Evolutionary conservation across 2,329 filamentous ascomycete species (phyloP).

Genomic region (Exophiala bonariae): DNA sequence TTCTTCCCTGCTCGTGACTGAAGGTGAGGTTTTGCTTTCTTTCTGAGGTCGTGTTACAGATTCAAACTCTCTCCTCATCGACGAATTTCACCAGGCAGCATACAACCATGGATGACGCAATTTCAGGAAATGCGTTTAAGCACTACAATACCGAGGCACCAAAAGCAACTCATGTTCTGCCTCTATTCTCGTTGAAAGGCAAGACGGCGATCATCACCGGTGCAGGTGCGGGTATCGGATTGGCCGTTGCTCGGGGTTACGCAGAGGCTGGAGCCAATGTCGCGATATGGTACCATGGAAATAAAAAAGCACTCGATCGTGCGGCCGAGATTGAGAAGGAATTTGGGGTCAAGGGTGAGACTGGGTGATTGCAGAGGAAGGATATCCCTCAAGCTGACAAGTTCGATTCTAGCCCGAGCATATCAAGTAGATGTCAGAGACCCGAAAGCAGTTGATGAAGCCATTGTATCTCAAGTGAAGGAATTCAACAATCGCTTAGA

Average conservation of each 20-base stretch:
- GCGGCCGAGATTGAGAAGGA: constrained; percentile 64
- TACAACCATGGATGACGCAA: constrained; percentile 37
- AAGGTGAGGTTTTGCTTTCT: no score
- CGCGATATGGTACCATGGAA: constrained; percentile 71
- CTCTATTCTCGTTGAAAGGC: constrained; percentile 68
- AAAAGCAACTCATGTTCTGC: constrained; percentile 54
- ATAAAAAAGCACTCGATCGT: constrained; percentile 63
- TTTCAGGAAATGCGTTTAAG: constrained; percentile 51
- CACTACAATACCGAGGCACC: constrained; percentile 58
- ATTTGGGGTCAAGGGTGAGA: constrained; percentile 59
- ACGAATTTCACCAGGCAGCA: neutral
- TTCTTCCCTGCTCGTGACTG: no score
- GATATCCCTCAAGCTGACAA: neutral
- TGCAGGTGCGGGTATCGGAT: constrained; percentile 67
- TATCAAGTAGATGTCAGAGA: constrained; percentile 51
- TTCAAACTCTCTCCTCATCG: neutral
- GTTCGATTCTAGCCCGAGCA: constrained; percentile 36
- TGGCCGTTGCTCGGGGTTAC: constrained; percentile 63
- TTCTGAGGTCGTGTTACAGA: no score
- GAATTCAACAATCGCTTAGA: constrained; percentile 76
- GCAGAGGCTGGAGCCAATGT: constrained; percentile 73
- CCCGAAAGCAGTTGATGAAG: constrained; percentile 41
- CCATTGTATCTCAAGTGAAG: constrained; percentile 43
- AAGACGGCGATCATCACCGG: constrained; percentile 70
- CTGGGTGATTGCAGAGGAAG: neutral